Evolutionary conservation across 371 early-diverging fungal species (phyloP).

Genomic region (Syncephalis fuscata): DNA sequence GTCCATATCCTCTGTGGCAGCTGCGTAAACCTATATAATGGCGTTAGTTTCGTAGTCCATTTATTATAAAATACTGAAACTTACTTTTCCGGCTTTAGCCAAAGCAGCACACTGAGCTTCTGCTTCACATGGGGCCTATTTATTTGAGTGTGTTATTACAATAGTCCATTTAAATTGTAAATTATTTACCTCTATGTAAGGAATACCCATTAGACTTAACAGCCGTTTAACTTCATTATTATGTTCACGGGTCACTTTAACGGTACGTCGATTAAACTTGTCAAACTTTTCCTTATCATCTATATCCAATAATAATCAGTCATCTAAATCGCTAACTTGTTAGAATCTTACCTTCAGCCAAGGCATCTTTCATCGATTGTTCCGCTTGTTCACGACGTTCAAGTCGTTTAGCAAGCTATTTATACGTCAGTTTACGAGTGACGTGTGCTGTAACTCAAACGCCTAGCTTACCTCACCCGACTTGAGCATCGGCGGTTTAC

Average conservation of each 20-base stretch:
- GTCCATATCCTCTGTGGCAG: conserved; percentile 99
- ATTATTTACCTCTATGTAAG: conserved; percentile 56
- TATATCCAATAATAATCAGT: background rate
- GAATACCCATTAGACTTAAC: conserved; percentile 93
- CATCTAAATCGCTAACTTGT: background rate
- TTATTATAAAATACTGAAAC: background rate
- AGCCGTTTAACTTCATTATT: conserved; percentile 91
- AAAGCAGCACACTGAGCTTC: conserved; percentile 99
- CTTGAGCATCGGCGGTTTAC: conserved; percentile 94
- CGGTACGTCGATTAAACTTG: conserved; percentile 83
- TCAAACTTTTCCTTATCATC: conserved; percentile 13
- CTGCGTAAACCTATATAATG: conserved; percentile 64
- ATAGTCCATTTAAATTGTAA: background rate
- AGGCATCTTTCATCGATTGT: conserved; percentile 63
- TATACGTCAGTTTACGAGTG: no score
- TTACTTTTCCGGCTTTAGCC: conserved; percentile 58
- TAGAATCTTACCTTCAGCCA: conserved; percentile 44
- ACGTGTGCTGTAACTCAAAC: background rate
- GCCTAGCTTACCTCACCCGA: conserved; percentile 61
- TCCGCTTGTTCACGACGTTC: conserved; percentile 76
- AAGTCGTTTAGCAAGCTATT: conserved; percentile 53
- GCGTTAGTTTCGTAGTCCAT: background rate
- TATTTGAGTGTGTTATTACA: background rate
- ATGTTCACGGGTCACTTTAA: conserved; percentile 91
- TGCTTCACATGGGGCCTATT: conserved; percentile 95